Evolutionary conservation across 352 stramenopile species (phyloP), one percentile per base, ranked within the genome.

Genomic region (Phytopythium kandeliae): DNA sequence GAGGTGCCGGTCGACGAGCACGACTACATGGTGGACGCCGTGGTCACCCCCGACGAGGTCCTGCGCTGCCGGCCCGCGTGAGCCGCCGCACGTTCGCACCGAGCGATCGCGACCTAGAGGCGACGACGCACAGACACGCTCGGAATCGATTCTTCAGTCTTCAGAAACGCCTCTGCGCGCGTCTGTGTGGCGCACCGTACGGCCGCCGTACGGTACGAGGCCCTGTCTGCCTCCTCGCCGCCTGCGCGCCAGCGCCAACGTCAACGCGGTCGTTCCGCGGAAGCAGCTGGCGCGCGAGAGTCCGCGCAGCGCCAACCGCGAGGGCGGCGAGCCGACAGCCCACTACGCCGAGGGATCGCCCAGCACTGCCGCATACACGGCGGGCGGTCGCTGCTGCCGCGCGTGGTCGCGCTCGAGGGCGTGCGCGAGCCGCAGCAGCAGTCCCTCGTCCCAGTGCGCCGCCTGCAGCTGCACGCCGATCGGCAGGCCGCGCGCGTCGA

Each of bases 381-480:
- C 58, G 2, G 78, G 76, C 48, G 69, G 59, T 21, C 67, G 68
- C 51, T 86, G 74, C 24, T 58, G 57, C 19, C 37, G 28, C 25
- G 49, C 69, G 53, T 82, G 74, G 25, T 77, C 16, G 6, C 60
- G 33, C 55, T 90, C 76, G 0, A 71, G 67, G 3, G 61, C 65
- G 30, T 85, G 72, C 6, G 82, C 85, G 19, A 96, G 50, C 12
- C 82, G 67, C 28, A 96, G 42, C 55, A 92, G 68, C 5, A 75
- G 63, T 53, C 89, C 65, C 42, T 95, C 86, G 17, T 88, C 46
- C 69, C 80, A 96, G 52, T 93, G 80, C 25, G 53, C 69, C 13
- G 65, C 73, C 55, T 95, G 73, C 21, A 96, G 70, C 54, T 95
- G 86, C 42, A 94, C 67, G 10, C 77, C 85, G 35, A 95, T 77